A percentile compares a stretch with the other conserved stretches of the same genome.
These are phyloP conservation scores for Persicaria maculosa DNA, from an alignment of 148 eudicot genomes.

Conservation along the genomic window DNA sequence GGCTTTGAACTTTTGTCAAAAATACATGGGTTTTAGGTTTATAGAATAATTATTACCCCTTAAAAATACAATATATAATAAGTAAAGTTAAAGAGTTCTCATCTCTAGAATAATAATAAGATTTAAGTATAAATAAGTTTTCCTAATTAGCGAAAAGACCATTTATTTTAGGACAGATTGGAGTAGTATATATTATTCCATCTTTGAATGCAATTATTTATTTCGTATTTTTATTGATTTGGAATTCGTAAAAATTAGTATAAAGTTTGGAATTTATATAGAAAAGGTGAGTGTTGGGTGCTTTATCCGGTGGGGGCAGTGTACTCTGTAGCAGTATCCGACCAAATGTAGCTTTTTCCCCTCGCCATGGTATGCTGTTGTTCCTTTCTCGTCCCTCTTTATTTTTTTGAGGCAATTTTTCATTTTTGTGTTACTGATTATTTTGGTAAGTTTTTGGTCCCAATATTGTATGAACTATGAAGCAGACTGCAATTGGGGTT, in stretches of 20 bases:
- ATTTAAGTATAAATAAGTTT: too few species aligned
- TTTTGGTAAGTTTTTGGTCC: too few species aligned
- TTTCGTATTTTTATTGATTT: background rate
- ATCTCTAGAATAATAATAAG: too few species aligned
- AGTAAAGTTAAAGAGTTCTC: too few species aligned
- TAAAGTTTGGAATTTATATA: background rate
- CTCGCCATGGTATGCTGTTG: background rate
- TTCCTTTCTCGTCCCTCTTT: background rate
- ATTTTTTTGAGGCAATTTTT: background rate
- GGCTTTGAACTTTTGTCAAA: too few species aligned
- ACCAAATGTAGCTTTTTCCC: slow-evolving; percentile 13
- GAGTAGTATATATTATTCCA: background rate
- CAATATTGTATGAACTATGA: too few species aligned
- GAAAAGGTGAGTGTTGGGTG: slow-evolving; percentile 3
- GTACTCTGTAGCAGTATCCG: slow-evolving; percentile 1
- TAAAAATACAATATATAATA: too few species aligned
- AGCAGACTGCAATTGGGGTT: too few species aligned
- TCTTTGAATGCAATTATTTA: background rate
- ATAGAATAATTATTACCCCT: too few species aligned
- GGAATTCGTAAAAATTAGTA: background rate
- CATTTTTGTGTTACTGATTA: background rate
- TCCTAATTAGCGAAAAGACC: too few species aligned
- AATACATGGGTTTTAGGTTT: too few species aligned
- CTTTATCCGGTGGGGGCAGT: slow-evolving; percentile 7
- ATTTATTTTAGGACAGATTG: too few species aligned